Conservation (phyloP, 768 basidiomycete genomes). For the Pluteus cervinus region DNA sequence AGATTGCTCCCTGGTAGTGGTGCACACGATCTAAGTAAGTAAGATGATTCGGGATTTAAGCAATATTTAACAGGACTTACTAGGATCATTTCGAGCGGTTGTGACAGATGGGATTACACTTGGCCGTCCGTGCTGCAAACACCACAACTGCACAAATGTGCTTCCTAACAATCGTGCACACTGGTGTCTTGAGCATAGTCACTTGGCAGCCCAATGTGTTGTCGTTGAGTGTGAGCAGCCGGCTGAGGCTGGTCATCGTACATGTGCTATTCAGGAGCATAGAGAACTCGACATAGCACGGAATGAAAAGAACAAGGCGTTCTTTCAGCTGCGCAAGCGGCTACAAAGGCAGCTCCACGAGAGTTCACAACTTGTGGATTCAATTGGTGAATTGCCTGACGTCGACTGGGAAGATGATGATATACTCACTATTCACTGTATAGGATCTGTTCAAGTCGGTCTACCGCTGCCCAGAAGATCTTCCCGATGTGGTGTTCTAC, state of each 20-base stretch:
- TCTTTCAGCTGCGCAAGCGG: conserved; percentile 16
- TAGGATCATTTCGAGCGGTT: conserved; percentile 12
- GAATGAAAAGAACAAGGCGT: conserved; percentile 14
- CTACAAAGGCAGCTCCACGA: conserved; percentile 9
- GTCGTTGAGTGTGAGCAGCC: too few relatives aligned
- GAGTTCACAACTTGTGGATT: too few relatives aligned
- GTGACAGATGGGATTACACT: conserved; percentile 21
- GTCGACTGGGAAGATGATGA: conserved; percentile 9
- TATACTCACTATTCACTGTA: conserved; percentile 25
- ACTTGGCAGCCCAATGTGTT: too few relatives aligned
- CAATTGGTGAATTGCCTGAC: too few relatives aligned
- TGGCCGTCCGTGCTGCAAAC: conserved; percentile 22
- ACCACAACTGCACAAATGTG: conserved; percentile 18
- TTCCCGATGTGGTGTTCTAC: conserved; percentile 20
- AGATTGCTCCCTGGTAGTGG: too few relatives aligned
- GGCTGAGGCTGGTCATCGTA: neutral
- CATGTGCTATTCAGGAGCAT: conserved; percentile 19
- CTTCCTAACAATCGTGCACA: conserved; percentile 11
- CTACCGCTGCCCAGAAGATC: conserved; percentile 18
- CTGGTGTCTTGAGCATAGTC: conserved; percentile 21
- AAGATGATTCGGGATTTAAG: too few relatives aligned
- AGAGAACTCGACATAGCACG: conserved; percentile 10
- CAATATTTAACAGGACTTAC: too few relatives aligned
- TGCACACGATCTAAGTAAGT: too few relatives aligned
- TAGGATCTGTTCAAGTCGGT: conserved; percentile 18